Evolutionary conservation across 495 filamentous ascomycete genomes (phyloP).

Genomic region (Poronia punctata): DNA sequence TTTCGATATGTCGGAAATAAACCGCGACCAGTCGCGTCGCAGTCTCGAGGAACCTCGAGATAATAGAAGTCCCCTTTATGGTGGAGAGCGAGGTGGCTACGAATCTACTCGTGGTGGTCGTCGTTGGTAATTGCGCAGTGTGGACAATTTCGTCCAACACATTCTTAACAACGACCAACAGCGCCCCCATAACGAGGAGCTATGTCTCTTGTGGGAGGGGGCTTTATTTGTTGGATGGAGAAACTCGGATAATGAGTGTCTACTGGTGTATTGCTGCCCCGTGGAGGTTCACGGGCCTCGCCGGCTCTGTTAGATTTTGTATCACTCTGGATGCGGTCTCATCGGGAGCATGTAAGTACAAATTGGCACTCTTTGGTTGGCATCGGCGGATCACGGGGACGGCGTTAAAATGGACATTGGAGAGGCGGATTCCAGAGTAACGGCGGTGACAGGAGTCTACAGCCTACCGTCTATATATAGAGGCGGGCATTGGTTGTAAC

Average conservation of each 20-base stretch:
- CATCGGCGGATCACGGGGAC: slow-evolving; percentile 1
- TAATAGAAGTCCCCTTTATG: slow-evolving; percentile 35
- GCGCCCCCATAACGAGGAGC: too few relatives aligned
- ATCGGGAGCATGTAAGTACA: slow-evolving; percentile 1
- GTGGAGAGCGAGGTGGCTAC: slow-evolving; percentile 25
- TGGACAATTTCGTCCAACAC: too few relatives aligned
- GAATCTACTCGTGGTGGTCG: slow-evolving; percentile 24
- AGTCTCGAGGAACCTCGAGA: slow-evolving; percentile 61
- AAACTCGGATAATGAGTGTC: too few relatives aligned
- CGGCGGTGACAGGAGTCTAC: slow-evolving; percentile 23
- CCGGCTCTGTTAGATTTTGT: too few relatives aligned
- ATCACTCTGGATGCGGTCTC: slow-evolving; percentile 9
- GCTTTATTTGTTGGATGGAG: too few relatives aligned
- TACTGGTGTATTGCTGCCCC: too few relatives aligned
- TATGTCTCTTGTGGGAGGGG: too few relatives aligned
- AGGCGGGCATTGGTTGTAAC: slow-evolving; percentile 17
- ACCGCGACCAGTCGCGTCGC: slow-evolving; percentile 51
- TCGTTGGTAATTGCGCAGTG: slow-evolving; percentile 21
- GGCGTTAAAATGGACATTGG: slow-evolving; percentile 10
- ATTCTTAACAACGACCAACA: too few relatives aligned
- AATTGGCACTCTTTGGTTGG: slow-evolving; percentile 9
- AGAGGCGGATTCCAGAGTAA: slow-evolving; percentile 1
- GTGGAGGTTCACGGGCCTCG: too few relatives aligned
- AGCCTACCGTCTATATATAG: too few relatives aligned
- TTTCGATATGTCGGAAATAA: slow-evolving; percentile 85